Evolutionary conservation across 805 yeast genomes (phyloP).

Genomic region (Saccharomycopsis schoenii): DNA sequence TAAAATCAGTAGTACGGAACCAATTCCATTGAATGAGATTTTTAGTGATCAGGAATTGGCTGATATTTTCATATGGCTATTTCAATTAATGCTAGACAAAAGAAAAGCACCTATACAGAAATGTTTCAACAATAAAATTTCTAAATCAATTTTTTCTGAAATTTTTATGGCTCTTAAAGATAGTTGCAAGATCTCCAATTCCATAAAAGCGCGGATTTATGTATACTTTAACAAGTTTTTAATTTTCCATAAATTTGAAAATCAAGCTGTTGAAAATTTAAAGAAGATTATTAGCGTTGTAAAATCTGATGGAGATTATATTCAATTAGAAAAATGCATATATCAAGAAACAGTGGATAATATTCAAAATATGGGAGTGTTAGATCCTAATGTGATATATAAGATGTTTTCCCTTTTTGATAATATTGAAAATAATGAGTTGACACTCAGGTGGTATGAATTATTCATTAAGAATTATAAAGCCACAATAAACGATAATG

Average conservation of each 20-base stretch:
- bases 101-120: not conserved
- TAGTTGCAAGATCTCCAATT: not conserved
- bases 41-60: slow-evolving; percentile 1
- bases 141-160: not conserved
- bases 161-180: slow-evolving; percentile 1
- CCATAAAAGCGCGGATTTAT: not conserved
- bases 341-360: not conserved
- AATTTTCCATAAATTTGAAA: not conserved
- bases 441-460: not conserved
- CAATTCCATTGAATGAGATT: slow-evolving; percentile 2
- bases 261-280: slow-evolving; percentile 3
- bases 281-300: not conserved
- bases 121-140: not conserved
- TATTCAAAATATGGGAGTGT: not conserved
- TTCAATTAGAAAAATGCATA: not conserved
- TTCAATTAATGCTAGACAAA: not conserved
- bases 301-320: not conserved
- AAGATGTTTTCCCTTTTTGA: not conserved
- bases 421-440: not conserved
- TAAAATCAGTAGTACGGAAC: not conserved
- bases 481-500: not conserved
- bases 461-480: not conserved
- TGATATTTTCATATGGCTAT: slow-evolving; percentile 1
- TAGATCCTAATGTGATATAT: not conserved
- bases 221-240: slow-evolving; percentile 1